phyloP scores from a whole-genome alignment of 257 asterid genomes.

The Coffea canephora region DNA sequence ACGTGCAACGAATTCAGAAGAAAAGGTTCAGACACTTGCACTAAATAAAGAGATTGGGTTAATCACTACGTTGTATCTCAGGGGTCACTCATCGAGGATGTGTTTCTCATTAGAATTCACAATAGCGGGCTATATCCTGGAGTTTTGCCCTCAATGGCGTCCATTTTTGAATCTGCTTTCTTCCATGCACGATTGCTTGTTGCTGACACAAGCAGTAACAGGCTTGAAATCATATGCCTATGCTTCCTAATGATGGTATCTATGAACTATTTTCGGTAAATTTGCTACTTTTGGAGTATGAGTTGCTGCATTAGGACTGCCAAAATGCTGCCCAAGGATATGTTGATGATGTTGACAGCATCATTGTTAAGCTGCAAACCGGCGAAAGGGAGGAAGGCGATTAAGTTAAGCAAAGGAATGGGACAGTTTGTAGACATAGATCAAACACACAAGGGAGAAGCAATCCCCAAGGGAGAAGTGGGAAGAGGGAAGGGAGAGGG shows the following conservation, averaged over 20 bases:
- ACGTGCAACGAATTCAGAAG: not conserved
- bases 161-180: not conserved
- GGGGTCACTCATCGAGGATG: not conserved
- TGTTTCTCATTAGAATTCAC: conserved; percentile 4
- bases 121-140: not conserved
- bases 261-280: conserved; percentile 1
- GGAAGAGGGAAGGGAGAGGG: not conserved
- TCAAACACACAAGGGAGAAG: not conserved
- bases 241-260: not conserved
- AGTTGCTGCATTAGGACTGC: conserved; percentile 69
- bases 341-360: conserved; percentile 73
- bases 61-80: not conserved
- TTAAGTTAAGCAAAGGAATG: not conserved
- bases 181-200: not conserved
- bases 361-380: conserved; percentile 75
- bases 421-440: not conserved
- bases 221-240: not conserved
- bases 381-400: not conserved
- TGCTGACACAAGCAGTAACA: not conserved
- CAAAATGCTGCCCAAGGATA: conserved; percentile 79
- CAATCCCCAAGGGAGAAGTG: not conserved
- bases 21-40: not conserved
- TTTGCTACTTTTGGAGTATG: conserved; percentile 30
- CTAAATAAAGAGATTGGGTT: not conserved
- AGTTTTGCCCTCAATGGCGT: not conserved